phyloP scores from a whole-genome alignment of 805 yeast genomes.

The Saccharomycopsis javanensis region DNA sequence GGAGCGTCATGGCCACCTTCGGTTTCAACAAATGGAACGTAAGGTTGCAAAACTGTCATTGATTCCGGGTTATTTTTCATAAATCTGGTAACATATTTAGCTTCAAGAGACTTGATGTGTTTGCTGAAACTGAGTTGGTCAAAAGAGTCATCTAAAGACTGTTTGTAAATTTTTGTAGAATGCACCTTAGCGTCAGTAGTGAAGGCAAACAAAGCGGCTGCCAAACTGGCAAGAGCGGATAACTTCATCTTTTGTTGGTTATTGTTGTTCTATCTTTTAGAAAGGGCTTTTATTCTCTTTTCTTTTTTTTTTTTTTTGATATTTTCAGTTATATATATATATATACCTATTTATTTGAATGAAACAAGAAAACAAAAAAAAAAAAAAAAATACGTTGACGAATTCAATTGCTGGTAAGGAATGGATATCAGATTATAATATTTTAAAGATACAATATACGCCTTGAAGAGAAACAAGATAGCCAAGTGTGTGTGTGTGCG shows the following conservation, averaged over 20 bases:
- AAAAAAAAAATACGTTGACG: too few species aligned
- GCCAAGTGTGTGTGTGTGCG: too few species aligned
- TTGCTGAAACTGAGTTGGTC: constrained; percentile 40
- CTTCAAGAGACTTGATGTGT: constrained; percentile 49
- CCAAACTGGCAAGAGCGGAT: constrained; percentile 10
- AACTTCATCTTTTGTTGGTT: constrained; percentile 12
- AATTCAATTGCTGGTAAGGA: too few species aligned
- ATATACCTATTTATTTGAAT: too few species aligned
- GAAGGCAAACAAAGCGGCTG: constrained; percentile 8
- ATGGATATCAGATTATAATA: too few species aligned
- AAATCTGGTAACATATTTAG: constrained; percentile 48
- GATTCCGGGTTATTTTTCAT: constrained; percentile 36
- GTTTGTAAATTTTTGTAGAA: constrained; percentile 49
- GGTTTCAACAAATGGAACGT: constrained; percentile 22
- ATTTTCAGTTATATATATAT: background rate
- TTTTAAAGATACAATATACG: too few species aligned
- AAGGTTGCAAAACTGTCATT: constrained; percentile 17
- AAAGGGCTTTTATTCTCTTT: too few species aligned
- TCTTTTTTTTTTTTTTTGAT: too few species aligned
- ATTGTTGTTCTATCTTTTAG: too few species aligned
- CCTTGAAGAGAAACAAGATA: too few species aligned
- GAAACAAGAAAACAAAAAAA: too few species aligned
- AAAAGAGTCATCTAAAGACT: constrained; percentile 46
- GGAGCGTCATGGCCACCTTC: constrained; percentile 56
- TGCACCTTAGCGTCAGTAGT: constrained; percentile 41